A percentile compares a stretch with the other conserved stretches of the same genome.
phyloP scores from a whole-genome alignment of 352 stramenopile genomes.

The Phytophthora chlamydospora region DNA sequence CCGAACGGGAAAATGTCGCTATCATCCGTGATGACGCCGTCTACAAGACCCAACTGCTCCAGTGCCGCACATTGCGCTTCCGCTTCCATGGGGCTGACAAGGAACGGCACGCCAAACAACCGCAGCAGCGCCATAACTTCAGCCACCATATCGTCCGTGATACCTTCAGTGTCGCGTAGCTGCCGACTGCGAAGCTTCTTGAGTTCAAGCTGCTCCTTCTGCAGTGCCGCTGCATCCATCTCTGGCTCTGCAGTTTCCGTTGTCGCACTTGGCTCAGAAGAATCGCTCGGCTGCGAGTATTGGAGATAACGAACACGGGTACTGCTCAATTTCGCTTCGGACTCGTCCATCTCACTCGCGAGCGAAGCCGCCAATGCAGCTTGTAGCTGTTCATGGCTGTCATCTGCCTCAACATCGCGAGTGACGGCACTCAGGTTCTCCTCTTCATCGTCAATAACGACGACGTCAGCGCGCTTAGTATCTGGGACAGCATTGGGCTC shows the following conservation, averaged over 20 bases:
- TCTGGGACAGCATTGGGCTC: slow-evolving; percentile 6
- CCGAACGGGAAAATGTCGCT: slow-evolving; percentile 96
- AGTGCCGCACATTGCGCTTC: slow-evolving; percentile 98
- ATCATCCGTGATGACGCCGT: slow-evolving; percentile 99
- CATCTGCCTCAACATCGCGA: slow-evolving; percentile 10
- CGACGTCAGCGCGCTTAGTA: slow-evolving; percentile 12
- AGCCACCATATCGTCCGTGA: slow-evolving; percentile 98
- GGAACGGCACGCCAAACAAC: slow-evolving; percentile 98
- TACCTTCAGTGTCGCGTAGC: slow-evolving; percentile 91
- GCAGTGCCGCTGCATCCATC: slow-evolving; percentile 46
- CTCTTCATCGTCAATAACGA: slow-evolving; percentile 39
- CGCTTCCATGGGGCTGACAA: slow-evolving; percentile 99
- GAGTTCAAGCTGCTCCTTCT: slow-evolving; percentile 68
- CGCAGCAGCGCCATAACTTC: slow-evolving; percentile 96
- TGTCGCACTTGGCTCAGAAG: slow-evolving; percentile 3
- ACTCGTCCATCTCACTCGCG: slow-evolving; percentile 31
- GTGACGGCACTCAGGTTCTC: not conserved
- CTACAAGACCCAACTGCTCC: slow-evolving; percentile 95
- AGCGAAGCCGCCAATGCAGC: slow-evolving; percentile 43
- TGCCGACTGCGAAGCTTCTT: slow-evolving; percentile 83
- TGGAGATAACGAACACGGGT: slow-evolving; percentile 50
- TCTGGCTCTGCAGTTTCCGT: slow-evolving; percentile 20
- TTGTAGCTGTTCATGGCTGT: slow-evolving; percentile 40
- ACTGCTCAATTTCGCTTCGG: slow-evolving; percentile 12
- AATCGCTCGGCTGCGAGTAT: slow-evolving; percentile 36